Base-by-base conservation (phyloP, 2,329 filamentous ascomycete species). In the Fusarium newnesense region DNA sequence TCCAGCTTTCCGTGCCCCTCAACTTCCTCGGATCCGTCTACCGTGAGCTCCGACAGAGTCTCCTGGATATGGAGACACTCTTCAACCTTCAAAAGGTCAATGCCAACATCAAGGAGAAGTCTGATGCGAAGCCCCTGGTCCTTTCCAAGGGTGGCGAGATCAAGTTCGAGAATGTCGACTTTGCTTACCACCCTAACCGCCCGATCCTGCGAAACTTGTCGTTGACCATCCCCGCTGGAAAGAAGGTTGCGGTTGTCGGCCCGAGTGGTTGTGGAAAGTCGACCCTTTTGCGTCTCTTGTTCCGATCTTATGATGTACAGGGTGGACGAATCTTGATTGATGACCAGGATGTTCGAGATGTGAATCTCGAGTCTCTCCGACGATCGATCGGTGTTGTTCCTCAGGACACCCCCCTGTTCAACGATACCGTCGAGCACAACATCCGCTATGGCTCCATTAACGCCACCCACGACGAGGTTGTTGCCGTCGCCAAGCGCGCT, bases 1-100 rank as follows among this genome's bases (percentile, higher is more conserved):
- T 99, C 84, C 96, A 99, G 83, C 91, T 99, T 10, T 98, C 95
- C 0, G 94, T 99, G 8, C 96, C 96, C 0, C 88, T 99, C 68
- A 99, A 99, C 86, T 99, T 99, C 83, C 87, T 99, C 8, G 96
- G 96, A n/a, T 97, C 95, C 19, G 96, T 99, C 18, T 99, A 99
- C 81, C 93, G 96, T 76, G 96, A 99, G 84, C 88, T 99, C 60
- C 90, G 96, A 63, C 96, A 99, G 84, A 97, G 94, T 28, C 87
- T 99, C 49, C 87, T 99, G 39, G 97, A 99, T 81, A 99, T 99
- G 96, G 96, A 98, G 83, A 98, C 96, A 0, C 88, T 99, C 10
- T 99, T 99, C 87, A 97, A 94, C 81, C 87, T 99, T 37, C 96
- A 99, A 82, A 98, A 97, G 81, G 96, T 98, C 79, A 97, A 98